These are phyloP conservation scores for Arthrobotrys megalospora DNA, from an alignment of 2,329 filamentous ascomycete species.

Conservation along the genomic window DNA sequence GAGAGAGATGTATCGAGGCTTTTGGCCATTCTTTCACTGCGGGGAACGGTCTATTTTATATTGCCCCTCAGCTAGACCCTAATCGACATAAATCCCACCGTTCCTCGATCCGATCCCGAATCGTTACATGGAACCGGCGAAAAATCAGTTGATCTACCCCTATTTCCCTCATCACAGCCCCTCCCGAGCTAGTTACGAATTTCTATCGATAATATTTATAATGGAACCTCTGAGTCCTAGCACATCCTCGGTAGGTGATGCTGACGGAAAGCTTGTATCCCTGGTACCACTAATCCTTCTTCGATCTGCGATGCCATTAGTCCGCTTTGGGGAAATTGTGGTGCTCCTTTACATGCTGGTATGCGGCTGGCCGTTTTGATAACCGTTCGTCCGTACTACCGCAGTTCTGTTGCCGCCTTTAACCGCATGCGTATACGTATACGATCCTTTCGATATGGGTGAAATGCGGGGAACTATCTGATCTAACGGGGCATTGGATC, in stretches of 20 bases:
- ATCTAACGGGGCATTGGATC: neutral
- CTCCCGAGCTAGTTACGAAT: constrained; percentile 13
- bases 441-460: neutral
- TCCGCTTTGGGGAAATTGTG: constrained; percentile 8
- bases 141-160: constrained; percentile 12
- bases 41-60: constrained; percentile 16
- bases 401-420: constrained; percentile 17
- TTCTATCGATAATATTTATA: constrained; percentile 29
- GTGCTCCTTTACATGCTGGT: neutral
- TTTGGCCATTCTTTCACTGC: neutral
- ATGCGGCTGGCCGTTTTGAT: constrained; percentile 17
- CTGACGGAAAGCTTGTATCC: constrained; percentile 24
- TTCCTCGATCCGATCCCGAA: constrained; percentile 27
- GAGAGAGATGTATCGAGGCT: neutral
- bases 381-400: neutral
- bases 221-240: neutral
- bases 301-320: constrained; percentile 6
- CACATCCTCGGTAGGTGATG: constrained; percentile 24
- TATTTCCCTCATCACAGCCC: constrained; percentile 14
- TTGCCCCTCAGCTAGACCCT: constrained; percentile 7
- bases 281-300: constrained; percentile 17
- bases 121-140: constrained; percentile 14
- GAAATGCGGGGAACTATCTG: neutral
- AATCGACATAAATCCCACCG: constrained; percentile 7
- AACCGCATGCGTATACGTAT: neutral